Evolutionary conservation across 73 alveolate genomes (phyloP).

Genomic region (Chromera velia): DNA sequence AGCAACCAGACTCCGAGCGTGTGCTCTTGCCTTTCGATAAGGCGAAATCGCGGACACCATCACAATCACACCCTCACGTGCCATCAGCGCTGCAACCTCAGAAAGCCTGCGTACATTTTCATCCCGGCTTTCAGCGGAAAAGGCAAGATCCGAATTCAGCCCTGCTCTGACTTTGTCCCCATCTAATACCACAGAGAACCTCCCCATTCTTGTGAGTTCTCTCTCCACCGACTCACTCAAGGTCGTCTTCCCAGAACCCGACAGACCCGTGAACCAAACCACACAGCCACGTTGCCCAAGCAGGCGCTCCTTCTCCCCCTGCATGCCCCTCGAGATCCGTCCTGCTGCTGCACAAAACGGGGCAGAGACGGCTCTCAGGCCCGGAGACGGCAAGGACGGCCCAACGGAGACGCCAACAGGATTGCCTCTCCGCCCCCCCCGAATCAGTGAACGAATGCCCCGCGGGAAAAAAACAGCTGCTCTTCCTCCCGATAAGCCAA

Average conservation of each 20-base stretch:
- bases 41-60: constrained; percentile 69
- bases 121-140: constrained; percentile 62
- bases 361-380: no score
- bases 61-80: constrained; percentile 52
- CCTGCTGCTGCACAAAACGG: no score
- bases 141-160: constrained; percentile 67
- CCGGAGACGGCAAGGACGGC: no score
- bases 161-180: constrained; percentile 70
- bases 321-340: no score
- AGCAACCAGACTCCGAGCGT: constrained; percentile 50
- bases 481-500: no score
- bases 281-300: not conserved
- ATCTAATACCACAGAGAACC: constrained; percentile 25
- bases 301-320: not conserved
- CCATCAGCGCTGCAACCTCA: constrained; percentile 62
- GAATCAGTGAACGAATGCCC: no score
- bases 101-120: constrained; percentile 69
- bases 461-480: no score
- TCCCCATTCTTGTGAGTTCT: not conserved
- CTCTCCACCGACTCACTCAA: not conserved
- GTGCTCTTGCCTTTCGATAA: constrained; percentile 58
- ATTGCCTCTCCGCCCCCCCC: no score
- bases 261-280: not conserved
- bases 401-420: no score
- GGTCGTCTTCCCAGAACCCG: not conserved